Evolutionary conservation across 2,329 filamentous ascomycete species (phyloP), one percentile per base, ranked within the genome.

Genomic region (Epichloe sp.): DNA sequence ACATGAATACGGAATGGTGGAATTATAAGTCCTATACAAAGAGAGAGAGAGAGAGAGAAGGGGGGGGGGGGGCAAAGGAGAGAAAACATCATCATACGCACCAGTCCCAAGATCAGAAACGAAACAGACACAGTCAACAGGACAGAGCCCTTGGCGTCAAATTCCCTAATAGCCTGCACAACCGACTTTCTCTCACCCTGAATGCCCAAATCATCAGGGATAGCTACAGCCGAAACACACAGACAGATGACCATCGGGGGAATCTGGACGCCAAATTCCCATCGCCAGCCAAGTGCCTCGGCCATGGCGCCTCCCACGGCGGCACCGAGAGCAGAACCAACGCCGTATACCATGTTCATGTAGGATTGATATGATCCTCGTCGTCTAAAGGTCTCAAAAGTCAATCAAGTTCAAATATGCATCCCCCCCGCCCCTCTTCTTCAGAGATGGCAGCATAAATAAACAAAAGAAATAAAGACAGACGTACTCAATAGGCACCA

Each of bases 331-430:
- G 77, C 73, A 2, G 75, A 71, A 0, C 71, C 76, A n/a, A 73
- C 53, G 2, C 83, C 83, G 57, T 76, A 86, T 47, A 77, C 72
- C 44, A 85, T 71, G 61, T 86, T 84, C 59, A 86, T 76, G 56
- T 83, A 80, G 14, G 82, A 82, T 63, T 90, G 86, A 58, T 86
- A 90, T 4, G 77, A 76, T 3, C 85, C 83, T n/a, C 86, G 73
- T 21, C 65, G 67, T 58, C 67, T 71, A 48, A 15, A 44, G 40
- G 36, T 10, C n/a, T 21, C 11, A 5, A 26, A 11, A 21, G 10
- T 11, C 1, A 10, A 10, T 31, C 26, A 11, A 31, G 26, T 31
- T 31, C 26, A 31, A 31, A 11, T 31, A n/a, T n/a, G 36, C 36
- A 38, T n/a, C 6, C 36, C 15, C 36, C 15, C 36, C 12, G n/a